Percentiles rank a stretch among this genome's conserved stretches.
These are phyloP conservation scores for Rhodamnia rubescens DNA, from an alignment of 345 rosid species.

Conservation along the genomic window DNA sequence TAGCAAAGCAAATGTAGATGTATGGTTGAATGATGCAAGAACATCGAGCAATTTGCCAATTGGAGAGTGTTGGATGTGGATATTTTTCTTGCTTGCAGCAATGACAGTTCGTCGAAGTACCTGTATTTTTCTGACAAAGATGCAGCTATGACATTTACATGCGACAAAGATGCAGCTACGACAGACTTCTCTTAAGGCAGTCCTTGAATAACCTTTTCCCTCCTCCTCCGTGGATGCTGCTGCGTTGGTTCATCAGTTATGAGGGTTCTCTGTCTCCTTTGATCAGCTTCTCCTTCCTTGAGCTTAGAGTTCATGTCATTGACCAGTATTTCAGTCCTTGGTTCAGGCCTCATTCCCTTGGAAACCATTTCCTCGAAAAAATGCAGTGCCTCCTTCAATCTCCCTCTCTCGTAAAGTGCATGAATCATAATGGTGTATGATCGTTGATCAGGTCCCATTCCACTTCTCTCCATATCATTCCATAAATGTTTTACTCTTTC, in stretches of 20 bases:
- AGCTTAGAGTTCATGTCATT: constrained; percentile 20
- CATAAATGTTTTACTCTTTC: constrained; percentile 38
- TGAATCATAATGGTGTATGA: constrained; percentile 70
- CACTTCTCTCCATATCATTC: constrained; percentile 58
- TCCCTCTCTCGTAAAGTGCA: constrained; percentile 34
- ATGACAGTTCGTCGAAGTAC: not conserved
- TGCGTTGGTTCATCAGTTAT: not conserved
- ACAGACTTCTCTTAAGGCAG: not conserved
- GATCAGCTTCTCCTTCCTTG: constrained; percentile 9
- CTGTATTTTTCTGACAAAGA: not conserved
- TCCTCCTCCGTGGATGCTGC: not conserved
- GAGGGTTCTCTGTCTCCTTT: not conserved
- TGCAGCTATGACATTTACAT: not conserved
- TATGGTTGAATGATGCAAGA: not conserved
- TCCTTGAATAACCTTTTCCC: not conserved
- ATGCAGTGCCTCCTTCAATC: constrained; percentile 32
- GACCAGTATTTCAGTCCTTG: constrained; percentile 45
- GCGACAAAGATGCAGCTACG: not conserved
- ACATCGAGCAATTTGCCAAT: not conserved
- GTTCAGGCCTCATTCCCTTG: constrained; percentile 57
- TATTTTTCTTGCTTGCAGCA: not conserved
- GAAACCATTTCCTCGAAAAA: constrained; percentile 48
- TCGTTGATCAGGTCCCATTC: constrained; percentile 55
- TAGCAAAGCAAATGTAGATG: not conserved
- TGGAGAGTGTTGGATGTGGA: not conserved